Conservation (phyloP, 2,329 filamentous ascomycete genomes). For the Alternaria consortialis region DNA sequence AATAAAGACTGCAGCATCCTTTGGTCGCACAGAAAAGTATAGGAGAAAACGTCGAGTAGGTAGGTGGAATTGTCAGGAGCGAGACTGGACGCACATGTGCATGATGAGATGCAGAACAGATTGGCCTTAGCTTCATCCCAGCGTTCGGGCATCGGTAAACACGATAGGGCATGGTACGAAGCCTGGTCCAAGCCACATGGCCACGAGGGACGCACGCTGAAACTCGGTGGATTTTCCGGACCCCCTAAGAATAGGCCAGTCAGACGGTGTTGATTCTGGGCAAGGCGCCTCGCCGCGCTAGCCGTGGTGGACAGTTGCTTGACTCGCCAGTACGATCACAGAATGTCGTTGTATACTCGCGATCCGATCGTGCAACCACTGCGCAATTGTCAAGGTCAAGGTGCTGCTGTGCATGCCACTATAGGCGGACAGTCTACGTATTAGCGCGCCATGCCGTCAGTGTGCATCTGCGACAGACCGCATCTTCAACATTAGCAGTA, state of each 20-base stretch:
- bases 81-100: slow-evolving; percentile 8
- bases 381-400: neutral
- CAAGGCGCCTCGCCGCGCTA: slow-evolving; percentile 7
- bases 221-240: slow-evolving; percentile 10
- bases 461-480: slow-evolving; percentile 4
- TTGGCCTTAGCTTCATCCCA: slow-evolving; percentile 14
- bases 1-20: slow-evolving; percentile 11
- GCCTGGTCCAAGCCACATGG: slow-evolving; percentile 11
- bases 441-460: neutral
- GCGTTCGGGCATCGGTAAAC: slow-evolving; percentile 12
- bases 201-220: slow-evolving; percentile 9
- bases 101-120: slow-evolving; percentile 15
- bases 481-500: neutral
- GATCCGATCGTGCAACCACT: slow-evolving; percentile 3
- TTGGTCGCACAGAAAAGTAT: slow-evolving; percentile 15
- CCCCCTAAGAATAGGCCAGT: slow-evolving; percentile 7
- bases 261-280: neutral
- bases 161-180: slow-evolving; percentile 8
- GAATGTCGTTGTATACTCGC: neutral
- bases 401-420: neutral
- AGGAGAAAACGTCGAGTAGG: neutral
- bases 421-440: neutral
- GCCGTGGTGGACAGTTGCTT: slow-evolving; percentile 4
- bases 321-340: slow-evolving; percentile 5
- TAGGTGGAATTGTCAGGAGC: slow-evolving; percentile 10